Conservation (phyloP, 1,284 basidiomycete genomes). For the Ustilago nuda region DNA sequence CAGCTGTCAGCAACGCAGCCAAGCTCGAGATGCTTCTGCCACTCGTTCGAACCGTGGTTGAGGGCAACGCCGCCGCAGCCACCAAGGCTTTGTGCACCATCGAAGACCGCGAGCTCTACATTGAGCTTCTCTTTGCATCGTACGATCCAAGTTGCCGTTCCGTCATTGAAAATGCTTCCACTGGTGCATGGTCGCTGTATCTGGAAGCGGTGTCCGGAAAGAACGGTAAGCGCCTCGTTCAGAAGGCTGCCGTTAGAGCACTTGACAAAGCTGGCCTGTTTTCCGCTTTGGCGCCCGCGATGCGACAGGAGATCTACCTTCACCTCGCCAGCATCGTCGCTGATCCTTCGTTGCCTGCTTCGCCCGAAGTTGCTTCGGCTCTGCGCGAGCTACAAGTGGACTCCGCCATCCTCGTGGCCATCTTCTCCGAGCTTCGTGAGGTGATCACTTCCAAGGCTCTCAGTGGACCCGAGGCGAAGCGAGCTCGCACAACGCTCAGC, state of each 20-base stretch:
- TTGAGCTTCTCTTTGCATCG: slow-evolving; percentile 73
- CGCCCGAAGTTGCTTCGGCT: slow-evolving; percentile 40
- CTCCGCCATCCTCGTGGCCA: slow-evolving; percentile 73
- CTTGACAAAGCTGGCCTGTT: slow-evolving; percentile 74
- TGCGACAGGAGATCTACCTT: slow-evolving; percentile 74
- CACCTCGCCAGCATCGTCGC: slow-evolving; percentile 69
- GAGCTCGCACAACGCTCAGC: slow-evolving; percentile 40
- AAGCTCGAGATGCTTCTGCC: slow-evolving; percentile 78
- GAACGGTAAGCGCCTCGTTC: slow-evolving; percentile 32
- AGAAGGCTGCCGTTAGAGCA: slow-evolving; percentile 62
- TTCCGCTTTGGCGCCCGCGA: slow-evolving; percentile 72
- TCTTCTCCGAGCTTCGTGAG: slow-evolving; percentile 75
- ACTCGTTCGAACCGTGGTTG: slow-evolving; percentile 73
- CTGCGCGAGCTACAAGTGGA: slow-evolving; percentile 55
- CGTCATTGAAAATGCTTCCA: slow-evolving; percentile 73
- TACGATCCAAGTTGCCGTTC: slow-evolving; percentile 73
- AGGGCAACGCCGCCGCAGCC: slow-evolving; percentile 9
- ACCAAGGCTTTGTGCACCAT: slow-evolving; percentile 19
- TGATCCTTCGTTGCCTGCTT: slow-evolving; percentile 37
- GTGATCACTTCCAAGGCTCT: slow-evolving; percentile 71
- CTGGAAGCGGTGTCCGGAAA: slow-evolving; percentile 31
- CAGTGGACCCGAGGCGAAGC: slow-evolving; percentile 71
- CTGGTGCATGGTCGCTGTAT: slow-evolving; percentile 42
- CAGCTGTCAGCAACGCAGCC: slow-evolving; percentile 75
- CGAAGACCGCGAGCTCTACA: slow-evolving; percentile 68